phyloP scores from a whole-genome alignment of 441 rosid genomes.

The Erysimum pusillum region DNA sequence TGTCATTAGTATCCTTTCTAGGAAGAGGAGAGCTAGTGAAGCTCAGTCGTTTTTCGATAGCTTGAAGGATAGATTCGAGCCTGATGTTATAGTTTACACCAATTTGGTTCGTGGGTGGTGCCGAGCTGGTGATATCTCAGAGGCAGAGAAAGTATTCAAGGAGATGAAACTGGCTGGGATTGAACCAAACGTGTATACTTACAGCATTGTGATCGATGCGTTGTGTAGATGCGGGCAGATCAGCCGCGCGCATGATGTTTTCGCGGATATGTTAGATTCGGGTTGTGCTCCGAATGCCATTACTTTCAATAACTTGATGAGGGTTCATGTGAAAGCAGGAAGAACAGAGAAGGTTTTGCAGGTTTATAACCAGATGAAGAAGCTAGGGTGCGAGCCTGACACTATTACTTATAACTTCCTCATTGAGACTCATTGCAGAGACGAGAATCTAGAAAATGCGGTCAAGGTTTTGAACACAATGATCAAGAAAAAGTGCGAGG shows the following conservation, averaged over 20 bases:
- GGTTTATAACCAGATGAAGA: slow-evolving; percentile 92
- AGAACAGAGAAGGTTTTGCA: slow-evolving; percentile 91
- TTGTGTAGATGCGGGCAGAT: slow-evolving; percentile 88
- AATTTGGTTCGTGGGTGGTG: slow-evolving; percentile 90
- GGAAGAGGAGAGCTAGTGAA: slow-evolving; percentile 77
- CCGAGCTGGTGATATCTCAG: slow-evolving; percentile 68
- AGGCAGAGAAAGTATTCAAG: slow-evolving; percentile 77
- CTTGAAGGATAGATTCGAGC: slow-evolving; percentile 67
- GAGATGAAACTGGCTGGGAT: slow-evolving; percentile 85
- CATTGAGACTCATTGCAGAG: slow-evolving; percentile 77
- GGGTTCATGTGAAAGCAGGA: slow-evolving; percentile 86
- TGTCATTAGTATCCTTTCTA: slow-evolving; percentile 69
- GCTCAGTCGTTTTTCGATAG: slow-evolving; percentile 81
- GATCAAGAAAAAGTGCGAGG: slow-evolving; percentile 67
- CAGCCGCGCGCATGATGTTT: slow-evolving; percentile 83
- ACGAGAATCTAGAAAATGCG: slow-evolving; percentile 69
- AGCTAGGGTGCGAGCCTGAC: slow-evolving; percentile 68
- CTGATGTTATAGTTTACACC: slow-evolving; percentile 82
- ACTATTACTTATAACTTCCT: slow-evolving; percentile 77
- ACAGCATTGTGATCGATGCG: slow-evolving; percentile 81
- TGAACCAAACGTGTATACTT: slow-evolving; percentile 86
- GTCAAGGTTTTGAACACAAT: slow-evolving; percentile 70
- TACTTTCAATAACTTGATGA: slow-evolving; percentile 86
- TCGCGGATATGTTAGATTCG: slow-evolving; percentile 82
- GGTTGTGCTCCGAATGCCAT: slow-evolving; percentile 76